Percentiles rank a stretch among this genome's conserved stretches.
These are phyloP conservation scores for Nakazawaea laoshanensis DNA, from an alignment of 805 yeast species.

Conservation along the genomic window DNA sequence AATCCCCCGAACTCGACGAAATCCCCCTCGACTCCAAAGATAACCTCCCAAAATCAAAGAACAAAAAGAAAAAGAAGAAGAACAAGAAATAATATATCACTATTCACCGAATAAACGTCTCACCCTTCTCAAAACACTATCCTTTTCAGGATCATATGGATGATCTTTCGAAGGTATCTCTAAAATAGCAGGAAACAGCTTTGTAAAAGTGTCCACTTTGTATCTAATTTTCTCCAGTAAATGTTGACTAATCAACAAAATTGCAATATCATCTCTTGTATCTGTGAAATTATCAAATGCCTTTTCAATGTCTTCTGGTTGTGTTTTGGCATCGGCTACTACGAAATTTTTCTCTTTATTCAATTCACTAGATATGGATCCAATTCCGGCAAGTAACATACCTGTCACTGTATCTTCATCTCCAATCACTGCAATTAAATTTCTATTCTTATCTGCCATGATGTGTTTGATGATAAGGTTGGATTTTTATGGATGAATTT, in stretches of 20 bases:
- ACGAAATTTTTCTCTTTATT: conserved; percentile 71
- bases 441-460: conserved; percentile 45
- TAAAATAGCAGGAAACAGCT: conserved; percentile 92
- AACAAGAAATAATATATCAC: conserved; percentile 22
- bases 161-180: conserved; percentile 98
- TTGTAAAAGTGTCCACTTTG: conserved; percentile 73
- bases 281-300: conserved; percentile 71
- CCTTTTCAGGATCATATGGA: conserved; percentile 98
- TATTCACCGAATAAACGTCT: conserved; percentile 92
- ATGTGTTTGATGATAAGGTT: too few relatives aligned
- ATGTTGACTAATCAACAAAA: conserved; percentile 87
- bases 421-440: conserved; percentile 87
- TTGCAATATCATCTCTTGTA: conserved; percentile 83
- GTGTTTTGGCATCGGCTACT: conserved; percentile 71
- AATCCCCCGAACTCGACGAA: conserved; percentile 4
- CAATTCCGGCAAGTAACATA: conserved; percentile 88
- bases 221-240: conserved; percentile 84
- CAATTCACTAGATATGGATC: conserved; percentile 58
- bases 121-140: conserved; percentile 87
- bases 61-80: conserved; percentile 10
- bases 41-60: conserved; percentile 9
- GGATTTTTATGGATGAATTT: too few relatives aligned
- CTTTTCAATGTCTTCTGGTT: conserved; percentile 63
- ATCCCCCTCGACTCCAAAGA: conserved; percentile 10
- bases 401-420: conserved; percentile 98